Conservation (phyloP, 352 stramenopile genomes). For the Pythium guiyangense region DNA sequence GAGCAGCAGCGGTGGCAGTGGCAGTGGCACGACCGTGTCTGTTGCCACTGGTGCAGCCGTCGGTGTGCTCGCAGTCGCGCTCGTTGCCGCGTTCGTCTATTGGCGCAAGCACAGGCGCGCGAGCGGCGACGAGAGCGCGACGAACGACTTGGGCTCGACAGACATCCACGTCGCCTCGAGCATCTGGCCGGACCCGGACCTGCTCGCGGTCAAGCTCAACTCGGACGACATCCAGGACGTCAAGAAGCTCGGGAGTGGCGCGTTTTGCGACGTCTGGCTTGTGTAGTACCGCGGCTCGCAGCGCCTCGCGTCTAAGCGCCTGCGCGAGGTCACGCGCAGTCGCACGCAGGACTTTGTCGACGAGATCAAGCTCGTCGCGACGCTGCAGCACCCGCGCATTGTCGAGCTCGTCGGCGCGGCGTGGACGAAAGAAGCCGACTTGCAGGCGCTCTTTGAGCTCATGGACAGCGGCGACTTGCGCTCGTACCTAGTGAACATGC, state of each 20-base stretch:
- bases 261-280: conserved; percentile 27
- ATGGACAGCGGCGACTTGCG: conserved; percentile 37
- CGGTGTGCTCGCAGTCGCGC: no score
- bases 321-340: conserved; percentile 8
- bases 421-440: conserved; percentile 40
- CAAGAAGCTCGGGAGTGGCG: no score
- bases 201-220: no score
- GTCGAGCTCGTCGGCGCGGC: conserved; percentile 42
- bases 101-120: neutral
- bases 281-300: conserved; percentile 25
- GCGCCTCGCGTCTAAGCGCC: conserved; percentile 22
- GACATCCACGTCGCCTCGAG: no score
- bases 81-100: no score
- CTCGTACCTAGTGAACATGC: conserved; percentile 19
- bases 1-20: no score
- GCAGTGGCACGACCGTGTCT: no score
- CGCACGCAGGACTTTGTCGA: conserved; percentile 38
- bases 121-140: no score
- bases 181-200: conserved; percentile 23
- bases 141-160: no score
- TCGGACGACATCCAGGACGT: no score
- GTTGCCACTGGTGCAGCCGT: no score
- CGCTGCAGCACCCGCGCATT: conserved; percentile 36
- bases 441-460: conserved; percentile 20
- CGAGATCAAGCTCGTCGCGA: conserved; percentile 46